Conservation (phyloP, 805 yeast genomes). For the Starmerella cellae region DNA sequence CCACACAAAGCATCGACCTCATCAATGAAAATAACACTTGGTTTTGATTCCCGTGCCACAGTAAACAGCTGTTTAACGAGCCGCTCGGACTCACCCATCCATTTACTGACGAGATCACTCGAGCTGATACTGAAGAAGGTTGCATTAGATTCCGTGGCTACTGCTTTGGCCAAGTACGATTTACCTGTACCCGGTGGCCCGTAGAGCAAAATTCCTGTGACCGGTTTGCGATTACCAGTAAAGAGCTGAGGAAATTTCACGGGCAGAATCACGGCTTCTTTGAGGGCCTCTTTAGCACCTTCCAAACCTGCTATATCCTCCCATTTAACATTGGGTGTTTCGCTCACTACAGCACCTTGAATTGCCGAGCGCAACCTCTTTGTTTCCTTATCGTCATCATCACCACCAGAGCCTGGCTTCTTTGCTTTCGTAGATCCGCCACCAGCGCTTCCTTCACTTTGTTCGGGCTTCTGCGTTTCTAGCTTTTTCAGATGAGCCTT, state of each 20-base stretch:
- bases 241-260: conserved; percentile 92
- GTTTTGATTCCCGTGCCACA: conserved; percentile 94
- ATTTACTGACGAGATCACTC: conserved; percentile 86
- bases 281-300: conserved; percentile 86
- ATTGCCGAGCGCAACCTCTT: conserved; percentile 83
- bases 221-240: conserved; percentile 87
- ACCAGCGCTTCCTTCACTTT: conserved; percentile 30
- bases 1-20: conserved; percentile 98
- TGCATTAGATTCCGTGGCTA: conserved; percentile 95
- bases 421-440: conserved; percentile 45
- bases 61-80: conserved; percentile 85
- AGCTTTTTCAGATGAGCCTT: conserved; percentile 72
- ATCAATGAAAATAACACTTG: conserved; percentile 90
- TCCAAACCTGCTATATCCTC: conserved; percentile 93
- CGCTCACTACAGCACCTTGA: conserved; percentile 80
- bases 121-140: conserved; percentile 95
- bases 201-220: conserved; percentile 73
- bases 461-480: conserved; percentile 27
- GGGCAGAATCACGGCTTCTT: conserved; percentile 94
- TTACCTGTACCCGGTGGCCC: conserved; percentile 99
- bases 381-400: conserved; percentile 65
- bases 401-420: conserved; percentile 34
- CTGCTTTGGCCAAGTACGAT: conserved; percentile 92
- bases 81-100: conserved; percentile 99
- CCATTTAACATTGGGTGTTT: conserved; percentile 89